These are phyloP conservation scores for Magnolia changhungtana DNA, from an alignment of 164 flowering plant species.

Conservation along the genomic window DNA sequence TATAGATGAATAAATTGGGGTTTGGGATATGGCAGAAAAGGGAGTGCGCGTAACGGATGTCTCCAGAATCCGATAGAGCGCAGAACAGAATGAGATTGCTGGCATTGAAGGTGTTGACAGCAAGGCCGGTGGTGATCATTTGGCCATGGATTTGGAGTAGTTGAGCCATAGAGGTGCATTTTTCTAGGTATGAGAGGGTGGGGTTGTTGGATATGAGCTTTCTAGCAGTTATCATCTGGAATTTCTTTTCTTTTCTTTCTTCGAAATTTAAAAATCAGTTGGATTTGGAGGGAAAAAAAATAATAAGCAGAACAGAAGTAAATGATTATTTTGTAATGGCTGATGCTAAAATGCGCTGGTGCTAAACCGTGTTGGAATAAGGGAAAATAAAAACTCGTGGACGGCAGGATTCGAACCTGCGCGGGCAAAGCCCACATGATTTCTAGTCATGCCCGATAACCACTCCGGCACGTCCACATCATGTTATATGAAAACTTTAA, in stretches of 20 bases:
- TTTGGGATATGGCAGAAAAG: slow-evolving; percentile 36
- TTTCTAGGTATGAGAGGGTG: slow-evolving; percentile 37
- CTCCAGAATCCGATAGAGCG: slow-evolving; percentile 49
- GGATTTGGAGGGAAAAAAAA: background rate
- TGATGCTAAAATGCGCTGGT: too few species aligned
- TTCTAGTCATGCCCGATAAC: slow-evolving; percentile 99
- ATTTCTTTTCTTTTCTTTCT: background rate
- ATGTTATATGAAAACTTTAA: too few species aligned
- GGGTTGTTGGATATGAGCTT: slow-evolving; percentile 26
- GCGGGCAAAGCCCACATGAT: slow-evolving; percentile 99
- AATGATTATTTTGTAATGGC: too few species aligned
- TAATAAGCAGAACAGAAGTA: too few species aligned
- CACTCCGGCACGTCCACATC: slow-evolving; percentile 94
- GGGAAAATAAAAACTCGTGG: slow-evolving; percentile 36
- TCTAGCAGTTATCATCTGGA: background rate
- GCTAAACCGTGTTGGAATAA: too few species aligned
- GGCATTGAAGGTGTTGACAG: slow-evolving; percentile 43
- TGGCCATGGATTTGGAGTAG: slow-evolving; percentile 68
- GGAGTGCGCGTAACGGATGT: slow-evolving; percentile 38
- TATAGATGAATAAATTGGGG: slow-evolving; percentile 63
- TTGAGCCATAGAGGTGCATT: slow-evolving; percentile 48
- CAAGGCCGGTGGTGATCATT: slow-evolving; percentile 49
- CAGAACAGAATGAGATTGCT: slow-evolving; percentile 57
- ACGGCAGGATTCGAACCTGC: slow-evolving; percentile 99
- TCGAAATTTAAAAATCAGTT: slow-evolving; percentile 1